Evolutionary conservation across 495 filamentous ascomycete genomes (phyloP).

Genomic region (Neurospora sp.): DNA sequence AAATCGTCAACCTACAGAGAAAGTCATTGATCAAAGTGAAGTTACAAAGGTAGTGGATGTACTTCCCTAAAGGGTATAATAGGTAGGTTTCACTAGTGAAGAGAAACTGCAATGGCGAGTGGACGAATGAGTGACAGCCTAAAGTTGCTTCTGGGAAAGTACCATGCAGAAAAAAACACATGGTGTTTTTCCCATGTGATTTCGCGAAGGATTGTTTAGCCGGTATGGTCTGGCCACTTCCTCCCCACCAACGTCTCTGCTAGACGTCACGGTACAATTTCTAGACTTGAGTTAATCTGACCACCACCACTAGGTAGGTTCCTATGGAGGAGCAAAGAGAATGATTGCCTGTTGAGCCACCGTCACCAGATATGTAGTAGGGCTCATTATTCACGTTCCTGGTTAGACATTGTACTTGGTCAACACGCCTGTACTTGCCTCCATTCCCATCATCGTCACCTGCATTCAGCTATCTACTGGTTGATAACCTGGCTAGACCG

Average conservation of each 20-base stretch:
- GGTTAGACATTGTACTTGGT: too few relatives aligned
- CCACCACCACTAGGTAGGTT: not conserved
- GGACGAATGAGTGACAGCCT: not conserved
- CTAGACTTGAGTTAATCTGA: not conserved
- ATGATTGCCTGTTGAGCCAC: too few relatives aligned
- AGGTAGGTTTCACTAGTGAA: not conserved
- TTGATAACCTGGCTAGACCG: too few relatives aligned
- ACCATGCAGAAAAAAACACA: not conserved
- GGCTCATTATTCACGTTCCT: too few relatives aligned
- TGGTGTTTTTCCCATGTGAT: not conserved
- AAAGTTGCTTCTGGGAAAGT: not conserved
- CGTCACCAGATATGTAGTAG: too few relatives aligned
- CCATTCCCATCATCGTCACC: too few relatives aligned
- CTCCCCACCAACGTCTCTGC: not conserved
- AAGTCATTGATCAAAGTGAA: too few relatives aligned
- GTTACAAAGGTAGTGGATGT: not conserved
- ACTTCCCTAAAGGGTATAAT: not conserved
- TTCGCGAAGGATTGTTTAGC: not conserved
- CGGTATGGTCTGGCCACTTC: not conserved
- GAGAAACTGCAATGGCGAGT: not conserved
- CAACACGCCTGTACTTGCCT: too few relatives aligned
- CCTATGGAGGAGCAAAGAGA: too few relatives aligned
- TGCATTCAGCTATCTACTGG: too few relatives aligned
- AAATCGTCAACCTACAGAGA: too few relatives aligned
- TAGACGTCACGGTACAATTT: not conserved